Evolutionary conservation across 345 rosid species (phyloP).

Genomic region (Populus davidiana): DNA sequence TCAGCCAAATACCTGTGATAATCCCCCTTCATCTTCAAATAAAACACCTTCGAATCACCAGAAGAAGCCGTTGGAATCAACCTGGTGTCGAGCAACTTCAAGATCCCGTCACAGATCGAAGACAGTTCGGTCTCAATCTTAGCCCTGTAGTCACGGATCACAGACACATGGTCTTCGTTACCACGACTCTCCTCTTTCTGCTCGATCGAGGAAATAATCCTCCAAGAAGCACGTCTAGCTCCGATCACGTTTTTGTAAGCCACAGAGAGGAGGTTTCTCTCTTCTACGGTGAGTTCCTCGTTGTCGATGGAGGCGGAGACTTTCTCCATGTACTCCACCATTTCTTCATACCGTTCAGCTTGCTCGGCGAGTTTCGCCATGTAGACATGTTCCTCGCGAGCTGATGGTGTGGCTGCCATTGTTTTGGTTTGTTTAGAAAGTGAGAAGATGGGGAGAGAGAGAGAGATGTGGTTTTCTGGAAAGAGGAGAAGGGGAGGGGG

Average conservation of each 20-base stretch:
- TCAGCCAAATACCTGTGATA: conserved; percentile 87
- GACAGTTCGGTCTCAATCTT: conserved; percentile 84
- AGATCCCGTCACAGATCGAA: conserved; percentile 71
- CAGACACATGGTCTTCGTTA: conserved; percentile 77
- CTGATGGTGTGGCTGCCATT: conserved; percentile 44
- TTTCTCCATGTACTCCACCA: conserved; percentile 93
- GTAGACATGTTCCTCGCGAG: conserved; percentile 79
- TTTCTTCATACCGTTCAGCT: conserved; percentile 93
- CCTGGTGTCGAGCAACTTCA: conserved; percentile 68
- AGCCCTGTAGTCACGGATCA: conserved; percentile 74
- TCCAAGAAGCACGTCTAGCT: conserved; percentile 88
- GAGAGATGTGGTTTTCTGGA: conserved; percentile 14
- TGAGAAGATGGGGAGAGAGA: not conserved
- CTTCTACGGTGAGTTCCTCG: conserved; percentile 79
- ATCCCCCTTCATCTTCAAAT: conserved; percentile 89
- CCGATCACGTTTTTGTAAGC: conserved; percentile 98
- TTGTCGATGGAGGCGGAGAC: conserved; percentile 52
- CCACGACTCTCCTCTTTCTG: conserved; percentile 93
- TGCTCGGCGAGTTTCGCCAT: conserved; percentile 95
- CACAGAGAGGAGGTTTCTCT: conserved; percentile 90
- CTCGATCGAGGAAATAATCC: conserved; percentile 83
- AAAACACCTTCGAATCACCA: conserved; percentile 84
- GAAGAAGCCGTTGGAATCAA: conserved; percentile 67
- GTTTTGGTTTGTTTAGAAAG: not conserved
- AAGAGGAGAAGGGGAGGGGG: not conserved